Conservation (phyloP, 768 basidiomycete genomes). For the Suillus luteus region DNA sequence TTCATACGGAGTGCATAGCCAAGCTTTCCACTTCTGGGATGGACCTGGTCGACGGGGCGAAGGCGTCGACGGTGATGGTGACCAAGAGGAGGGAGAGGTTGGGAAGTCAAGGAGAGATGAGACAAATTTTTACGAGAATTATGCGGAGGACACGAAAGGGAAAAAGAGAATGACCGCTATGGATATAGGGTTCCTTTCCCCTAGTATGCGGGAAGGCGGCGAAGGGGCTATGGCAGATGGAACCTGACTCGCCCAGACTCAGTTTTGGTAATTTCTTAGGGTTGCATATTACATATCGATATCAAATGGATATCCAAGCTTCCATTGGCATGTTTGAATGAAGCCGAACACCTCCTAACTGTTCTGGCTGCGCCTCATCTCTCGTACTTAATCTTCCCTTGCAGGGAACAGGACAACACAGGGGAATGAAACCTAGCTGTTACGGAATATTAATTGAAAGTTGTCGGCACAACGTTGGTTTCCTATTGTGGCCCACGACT, state of each 20-base stretch:
- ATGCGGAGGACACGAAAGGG: slow-evolving; percentile 73
- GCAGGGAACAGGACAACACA: neutral
- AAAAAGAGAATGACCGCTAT: slow-evolving; percentile 46
- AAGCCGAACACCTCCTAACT: neutral
- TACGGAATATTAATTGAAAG: neutral
- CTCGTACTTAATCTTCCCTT: neutral
- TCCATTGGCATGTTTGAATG: neutral
- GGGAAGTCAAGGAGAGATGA: slow-evolving; percentile 48
- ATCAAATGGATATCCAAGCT: neutral
- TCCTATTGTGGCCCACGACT: neutral
- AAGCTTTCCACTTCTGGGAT: slow-evolving; percentile 92
- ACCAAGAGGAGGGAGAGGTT: slow-evolving; percentile 18
- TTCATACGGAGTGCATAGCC: slow-evolving; percentile 86
- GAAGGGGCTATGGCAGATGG: too few relatives aligned
- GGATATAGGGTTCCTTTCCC: slow-evolving; percentile 29
- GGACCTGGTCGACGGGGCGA: slow-evolving; percentile 68
- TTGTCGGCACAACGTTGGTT: neutral
- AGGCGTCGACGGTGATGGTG: slow-evolving; percentile 35
- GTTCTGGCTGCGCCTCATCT: neutral
- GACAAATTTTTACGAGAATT: slow-evolving; percentile 88
- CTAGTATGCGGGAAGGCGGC: neutral
- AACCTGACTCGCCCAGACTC: neutral
- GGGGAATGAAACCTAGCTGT: neutral
- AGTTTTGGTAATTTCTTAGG: neutral
- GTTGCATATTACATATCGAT: neutral